Conservation (phyloP, 495 filamentous ascomycete genomes). For the Daldinia childiae region DNA sequence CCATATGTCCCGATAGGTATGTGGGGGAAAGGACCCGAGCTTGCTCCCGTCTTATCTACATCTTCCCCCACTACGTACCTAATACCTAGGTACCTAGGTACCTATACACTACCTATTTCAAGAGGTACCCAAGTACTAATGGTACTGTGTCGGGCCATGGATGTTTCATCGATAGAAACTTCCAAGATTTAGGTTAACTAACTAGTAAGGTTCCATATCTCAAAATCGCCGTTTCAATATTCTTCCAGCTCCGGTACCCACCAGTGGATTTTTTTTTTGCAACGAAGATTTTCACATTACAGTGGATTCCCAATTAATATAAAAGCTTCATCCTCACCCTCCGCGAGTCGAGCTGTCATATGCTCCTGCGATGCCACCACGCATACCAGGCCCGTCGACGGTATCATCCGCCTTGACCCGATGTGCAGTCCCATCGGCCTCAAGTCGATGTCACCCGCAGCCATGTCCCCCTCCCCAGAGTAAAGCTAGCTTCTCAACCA, state of each 20-base stretch:
- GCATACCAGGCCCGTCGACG: conserved; percentile 35
- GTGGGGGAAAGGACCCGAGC: not conserved
- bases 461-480: conserved; percentile 9
- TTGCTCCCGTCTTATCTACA: too few species aligned
- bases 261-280: conserved; percentile 1
- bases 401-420: conserved; percentile 20
- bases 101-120: too few species aligned
- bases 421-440: conserved; percentile 6
- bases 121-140: not conserved
- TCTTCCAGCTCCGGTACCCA: conserved; percentile 13
- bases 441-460: conserved; percentile 3
- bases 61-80: too few species aligned
- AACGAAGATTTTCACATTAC: conserved; percentile 8
- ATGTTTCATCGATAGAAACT: too few species aligned
- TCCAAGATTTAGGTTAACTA: too few species aligned
- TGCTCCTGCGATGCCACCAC: conserved; percentile 42
- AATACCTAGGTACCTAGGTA: too few species aligned
- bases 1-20: not conserved
- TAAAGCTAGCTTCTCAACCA: conserved; percentile 42
- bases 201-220: too few species aligned
- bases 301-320: conserved; percentile 7
- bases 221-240: not conserved
- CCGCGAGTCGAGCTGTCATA: conserved; percentile 22
- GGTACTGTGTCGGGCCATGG: too few species aligned
- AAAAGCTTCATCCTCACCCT: conserved; percentile 27